These are phyloP conservation scores for Passiflora organensis DNA, from an alignment of 345 rosid genomes.

Conservation along the genomic window DNA sequence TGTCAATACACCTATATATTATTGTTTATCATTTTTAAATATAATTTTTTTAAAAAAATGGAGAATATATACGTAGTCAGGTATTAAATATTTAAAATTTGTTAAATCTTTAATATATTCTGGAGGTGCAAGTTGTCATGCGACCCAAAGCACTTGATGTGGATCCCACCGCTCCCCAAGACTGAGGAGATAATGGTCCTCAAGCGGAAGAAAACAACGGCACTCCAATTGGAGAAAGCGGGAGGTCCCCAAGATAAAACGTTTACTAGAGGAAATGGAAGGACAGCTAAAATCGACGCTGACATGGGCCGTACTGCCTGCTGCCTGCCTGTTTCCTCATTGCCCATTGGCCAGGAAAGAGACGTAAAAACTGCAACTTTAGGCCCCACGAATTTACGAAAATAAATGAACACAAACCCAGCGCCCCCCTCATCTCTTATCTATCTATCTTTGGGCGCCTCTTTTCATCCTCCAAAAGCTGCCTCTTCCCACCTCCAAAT, in stretches of 20 bases:
- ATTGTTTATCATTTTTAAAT: no score
- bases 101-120: not conserved
- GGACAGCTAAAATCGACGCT: conserved; percentile 21
- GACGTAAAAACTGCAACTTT: conserved; percentile 19
- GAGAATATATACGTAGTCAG: not conserved
- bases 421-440: conserved; percentile 3
- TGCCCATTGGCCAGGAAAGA: conserved; percentile 5
- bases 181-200: conserved; percentile 16
- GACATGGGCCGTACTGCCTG: conserved; percentile 27
- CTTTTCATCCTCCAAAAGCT: conserved; percentile 53
- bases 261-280: not conserved
- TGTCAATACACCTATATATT: no score
- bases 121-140: not conserved
- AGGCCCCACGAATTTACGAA: not conserved
- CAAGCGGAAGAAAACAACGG: not conserved
- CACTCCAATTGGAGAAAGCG: not conserved
- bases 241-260: conserved; percentile 5
- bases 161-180: conserved; percentile 40
- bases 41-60: no score
- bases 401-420: not conserved
- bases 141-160: not conserved
- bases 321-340: no score
- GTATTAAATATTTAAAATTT: not conserved
- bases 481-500: conserved; percentile 18
- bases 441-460: conserved; percentile 27